A percentile compares a stretch with the other conserved stretches of the same genome.
Conservation (phyloP, 768 basidiomycete species). For the Kwoniella newhampshirensis region DNA sequence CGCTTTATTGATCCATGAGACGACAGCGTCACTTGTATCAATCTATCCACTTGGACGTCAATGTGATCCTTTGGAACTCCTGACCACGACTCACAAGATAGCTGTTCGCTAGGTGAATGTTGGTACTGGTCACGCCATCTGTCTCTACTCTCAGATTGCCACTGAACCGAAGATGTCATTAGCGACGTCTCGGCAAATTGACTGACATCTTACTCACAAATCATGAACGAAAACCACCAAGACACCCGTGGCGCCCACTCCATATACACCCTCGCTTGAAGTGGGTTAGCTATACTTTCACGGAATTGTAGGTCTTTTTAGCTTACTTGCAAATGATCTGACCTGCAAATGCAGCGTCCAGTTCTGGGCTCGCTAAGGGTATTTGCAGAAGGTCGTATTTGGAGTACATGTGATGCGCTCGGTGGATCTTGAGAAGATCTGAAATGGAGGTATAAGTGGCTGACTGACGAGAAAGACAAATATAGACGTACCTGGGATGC, state of each 20-base stretch:
- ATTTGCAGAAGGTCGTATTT: constrained; percentile 75
- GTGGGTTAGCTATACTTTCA: neutral
- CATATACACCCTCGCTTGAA: constrained; percentile 67
- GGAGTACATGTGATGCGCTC: constrained; percentile 78
- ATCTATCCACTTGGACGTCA: constrained; percentile 59
- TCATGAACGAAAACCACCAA: constrained; percentile 89
- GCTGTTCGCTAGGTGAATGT: constrained; percentile 75
- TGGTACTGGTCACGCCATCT: constrained; percentile 62
- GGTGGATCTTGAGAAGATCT: constrained; percentile 86
- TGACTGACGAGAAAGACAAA: constrained; percentile 39
- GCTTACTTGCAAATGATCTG: constrained; percentile 89
- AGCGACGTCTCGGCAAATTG: neutral
- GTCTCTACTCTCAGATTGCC: constrained; percentile 84
- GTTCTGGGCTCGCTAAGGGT: constrained; percentile 65
- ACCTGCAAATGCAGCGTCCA: constrained; percentile 71
- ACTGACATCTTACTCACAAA: constrained; percentile 64
- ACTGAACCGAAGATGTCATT: constrained; percentile 56
- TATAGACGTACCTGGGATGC: constrained; percentile 17
- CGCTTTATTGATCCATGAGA: constrained; percentile 70
- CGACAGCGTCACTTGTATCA: constrained; percentile 75
- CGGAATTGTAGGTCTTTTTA: no score
- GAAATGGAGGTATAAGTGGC: no score
- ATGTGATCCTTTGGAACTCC: neutral
- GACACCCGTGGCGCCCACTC: constrained; percentile 55
- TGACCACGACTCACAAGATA: constrained; percentile 69